A percentile compares a stretch with the other conserved stretches of the same genome.
Evolutionary conservation across 164 flowering plant genomes (phyloP).

Genomic region (Brasenia schreberi): DNA sequence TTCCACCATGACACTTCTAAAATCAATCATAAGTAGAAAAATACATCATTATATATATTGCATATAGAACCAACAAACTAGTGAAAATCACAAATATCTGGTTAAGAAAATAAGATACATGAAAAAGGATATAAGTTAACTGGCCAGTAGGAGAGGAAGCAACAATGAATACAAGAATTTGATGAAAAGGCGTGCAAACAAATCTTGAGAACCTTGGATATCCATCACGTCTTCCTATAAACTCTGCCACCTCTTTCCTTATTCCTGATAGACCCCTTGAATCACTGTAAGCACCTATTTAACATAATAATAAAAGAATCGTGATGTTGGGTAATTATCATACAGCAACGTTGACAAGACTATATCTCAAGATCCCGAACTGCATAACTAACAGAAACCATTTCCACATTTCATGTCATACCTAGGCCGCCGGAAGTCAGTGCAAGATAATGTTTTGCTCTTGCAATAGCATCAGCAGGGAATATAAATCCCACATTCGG

Average conservation of each 20-base stretch:
- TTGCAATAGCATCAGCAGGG: constrained; percentile 97
- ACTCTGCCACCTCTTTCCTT: constrained; percentile 91
- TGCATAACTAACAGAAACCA: not conserved
- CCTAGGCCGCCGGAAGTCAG: constrained; percentile 92
- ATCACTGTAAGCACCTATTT: constrained; percentile 93
- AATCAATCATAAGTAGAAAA: too few species aligned
- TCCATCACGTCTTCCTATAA: constrained; percentile 92
- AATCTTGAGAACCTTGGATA: constrained; percentile 69
- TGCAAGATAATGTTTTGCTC: constrained; percentile 85
- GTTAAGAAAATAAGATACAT: too few species aligned
- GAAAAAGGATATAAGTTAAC: not conserved
- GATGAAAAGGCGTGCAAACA: not conserved
- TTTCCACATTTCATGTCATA: constrained; percentile 9
- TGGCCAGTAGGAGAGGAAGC: not conserved
- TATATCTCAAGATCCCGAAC: not conserved
- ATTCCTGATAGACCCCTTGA: constrained; percentile 93
- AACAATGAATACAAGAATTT: not conserved
- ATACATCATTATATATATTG: too few species aligned
- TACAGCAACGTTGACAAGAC: not conserved
- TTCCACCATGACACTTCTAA: too few species aligned
- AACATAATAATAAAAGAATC: not conserved
- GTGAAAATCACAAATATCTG: too few species aligned
- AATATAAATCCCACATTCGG: constrained; percentile 89
- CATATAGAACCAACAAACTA: too few species aligned
- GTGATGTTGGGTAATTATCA: not conserved